These are phyloP conservation scores for Penicillium sp. DNA, from an alignment of 2,329 filamentous ascomycete genomes.

Conservation along the genomic window DNA sequence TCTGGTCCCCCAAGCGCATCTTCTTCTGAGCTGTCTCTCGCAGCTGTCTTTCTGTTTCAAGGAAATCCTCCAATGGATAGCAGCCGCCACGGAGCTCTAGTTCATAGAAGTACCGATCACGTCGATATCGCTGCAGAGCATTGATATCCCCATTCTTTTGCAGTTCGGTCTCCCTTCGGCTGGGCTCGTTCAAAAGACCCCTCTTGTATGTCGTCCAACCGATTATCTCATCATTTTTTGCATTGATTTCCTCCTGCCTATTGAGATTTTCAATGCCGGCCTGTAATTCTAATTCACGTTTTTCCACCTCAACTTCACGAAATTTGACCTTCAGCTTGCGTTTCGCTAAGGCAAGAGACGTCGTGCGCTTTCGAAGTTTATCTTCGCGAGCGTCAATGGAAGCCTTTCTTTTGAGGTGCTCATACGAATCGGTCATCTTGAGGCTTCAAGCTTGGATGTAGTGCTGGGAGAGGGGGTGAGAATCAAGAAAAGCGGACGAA, in stretches of 20 bases:
- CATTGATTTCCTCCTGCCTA: too few relatives aligned
- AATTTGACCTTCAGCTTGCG: not conserved
- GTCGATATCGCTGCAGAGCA: not conserved
- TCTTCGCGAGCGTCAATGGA: too few relatives aligned
- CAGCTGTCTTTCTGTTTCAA: not conserved
- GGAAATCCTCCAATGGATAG: not conserved
- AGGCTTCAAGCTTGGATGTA: too few relatives aligned
- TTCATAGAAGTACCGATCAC: not conserved
- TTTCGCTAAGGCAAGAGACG: not conserved
- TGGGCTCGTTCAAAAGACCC: too few relatives aligned
- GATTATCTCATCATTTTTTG: too few relatives aligned
- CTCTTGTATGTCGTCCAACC: too few relatives aligned
- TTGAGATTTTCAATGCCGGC: not conserved
- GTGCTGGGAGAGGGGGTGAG: too few relatives aligned
- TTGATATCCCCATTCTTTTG: not conserved
- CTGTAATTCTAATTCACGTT: too few relatives aligned
- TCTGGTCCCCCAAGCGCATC: not conserved
- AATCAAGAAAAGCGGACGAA: not conserved
- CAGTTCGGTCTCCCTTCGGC: not conserved
- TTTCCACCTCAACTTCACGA: not conserved
- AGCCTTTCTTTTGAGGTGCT: too few relatives aligned
- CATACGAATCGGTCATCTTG: not conserved
- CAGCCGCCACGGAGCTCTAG: not conserved
- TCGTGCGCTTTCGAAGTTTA: not conserved
- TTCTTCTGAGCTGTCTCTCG: not conserved